Conservation (phyloP, 2,329 filamentous ascomycete genomes). For the Monosporascus sp. region DNA sequence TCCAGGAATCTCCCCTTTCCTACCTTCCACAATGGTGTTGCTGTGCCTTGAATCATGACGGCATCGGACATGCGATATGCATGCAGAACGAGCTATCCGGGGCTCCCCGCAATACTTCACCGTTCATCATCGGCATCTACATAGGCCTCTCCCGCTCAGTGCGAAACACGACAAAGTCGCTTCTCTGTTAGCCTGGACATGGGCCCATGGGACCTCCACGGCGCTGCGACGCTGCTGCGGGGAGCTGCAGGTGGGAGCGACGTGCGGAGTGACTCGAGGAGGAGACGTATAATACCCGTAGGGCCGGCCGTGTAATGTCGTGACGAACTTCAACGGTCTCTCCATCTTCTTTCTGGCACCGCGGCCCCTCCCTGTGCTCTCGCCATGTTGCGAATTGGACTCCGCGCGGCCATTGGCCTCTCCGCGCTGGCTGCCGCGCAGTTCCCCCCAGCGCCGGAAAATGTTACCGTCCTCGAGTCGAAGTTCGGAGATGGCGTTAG, state of each 20-base stretch:
- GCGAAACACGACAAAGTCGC: not conserved
- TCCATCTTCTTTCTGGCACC: no score
- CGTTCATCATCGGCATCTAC: not conserved
- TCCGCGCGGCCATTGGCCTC: conserved; percentile 5
- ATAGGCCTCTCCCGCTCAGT: no score
- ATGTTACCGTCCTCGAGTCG: conserved; percentile 45
- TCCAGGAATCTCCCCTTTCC: not conserved
- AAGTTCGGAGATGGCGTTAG: conserved; percentile 53
- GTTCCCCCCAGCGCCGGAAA: conserved; percentile 24
- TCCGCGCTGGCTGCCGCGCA: conserved; percentile 15
- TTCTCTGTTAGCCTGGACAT: conserved; percentile 5
- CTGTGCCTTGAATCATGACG: not conserved
- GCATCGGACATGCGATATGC: not conserved
- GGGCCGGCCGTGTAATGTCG: not conserved
- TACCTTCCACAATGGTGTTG: not conserved
- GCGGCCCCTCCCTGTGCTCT: not conserved
- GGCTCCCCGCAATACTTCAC: not conserved
- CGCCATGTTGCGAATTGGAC: conserved; percentile 5
- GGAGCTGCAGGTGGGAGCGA: no score
- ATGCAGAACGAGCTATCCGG: not conserved
- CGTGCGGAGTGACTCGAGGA: no score
- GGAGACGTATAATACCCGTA: no score
- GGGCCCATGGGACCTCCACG: not conserved
- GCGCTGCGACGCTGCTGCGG: no score
- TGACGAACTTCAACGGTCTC: no score